Evolutionary conservation across 305 asterid species (phyloP).

Genomic region (Fraxinus angustifolia): DNA sequence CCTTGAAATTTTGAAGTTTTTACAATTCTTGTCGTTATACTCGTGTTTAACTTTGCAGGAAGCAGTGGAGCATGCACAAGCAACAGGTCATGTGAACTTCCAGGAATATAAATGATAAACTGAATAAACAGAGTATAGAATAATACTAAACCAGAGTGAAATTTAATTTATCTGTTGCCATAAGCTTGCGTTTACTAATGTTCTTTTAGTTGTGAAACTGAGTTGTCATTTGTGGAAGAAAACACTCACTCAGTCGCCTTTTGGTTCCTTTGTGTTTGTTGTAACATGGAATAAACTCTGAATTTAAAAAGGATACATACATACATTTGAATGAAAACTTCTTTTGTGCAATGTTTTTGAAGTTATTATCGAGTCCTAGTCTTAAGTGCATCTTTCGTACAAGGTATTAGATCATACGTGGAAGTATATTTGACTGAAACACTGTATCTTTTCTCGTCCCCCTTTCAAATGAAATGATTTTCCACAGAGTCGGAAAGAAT

Average conservation of each 20-base stretch:
- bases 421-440: not conserved
- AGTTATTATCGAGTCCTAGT: not conserved
- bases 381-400: not conserved
- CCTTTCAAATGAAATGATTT: not conserved
- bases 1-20: not conserved
- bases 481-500: not conserved
- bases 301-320: not conserved
- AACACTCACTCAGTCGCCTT: not conserved
- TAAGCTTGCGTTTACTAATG: not conserved
- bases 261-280: not conserved
- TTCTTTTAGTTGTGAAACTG: not conserved
- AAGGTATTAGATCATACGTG: not conserved
- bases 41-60: constrained; percentile 47
- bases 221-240: not conserved
- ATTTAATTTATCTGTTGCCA: not conserved
- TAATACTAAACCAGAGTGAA: not conserved
- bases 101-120: constrained; percentile 64
- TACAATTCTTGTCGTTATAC: not conserved
- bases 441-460: not conserved
- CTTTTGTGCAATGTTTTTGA: not conserved
- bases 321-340: not conserved
- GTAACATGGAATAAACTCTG: not conserved
- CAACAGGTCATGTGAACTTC: constrained; percentile 88
- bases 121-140: not conserved
- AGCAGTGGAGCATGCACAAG: constrained; percentile 87